A percentile compares a stretch with the other conserved stretches of the same genome.
phyloP scores from a whole-genome alignment of 2,329 filamentous ascomycete species.

The Aspergillus felis region DNA sequence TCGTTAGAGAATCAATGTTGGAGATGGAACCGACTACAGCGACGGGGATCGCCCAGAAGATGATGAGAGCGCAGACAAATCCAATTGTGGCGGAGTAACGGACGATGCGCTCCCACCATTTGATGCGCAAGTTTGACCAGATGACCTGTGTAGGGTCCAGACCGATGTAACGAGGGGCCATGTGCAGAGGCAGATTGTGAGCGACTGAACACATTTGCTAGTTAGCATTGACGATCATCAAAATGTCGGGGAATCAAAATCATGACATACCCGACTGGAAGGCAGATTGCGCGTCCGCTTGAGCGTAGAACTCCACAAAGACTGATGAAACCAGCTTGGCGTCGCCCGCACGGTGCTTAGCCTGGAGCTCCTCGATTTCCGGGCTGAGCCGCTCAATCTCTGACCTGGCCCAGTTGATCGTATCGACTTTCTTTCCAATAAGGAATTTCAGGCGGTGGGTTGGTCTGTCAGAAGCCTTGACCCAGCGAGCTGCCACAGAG shows the following conservation, averaged over 20 bases:
- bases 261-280: slow-evolving; percentile 60
- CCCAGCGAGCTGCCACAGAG: slow-evolving; percentile 68
- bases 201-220: slow-evolving; percentile 49
- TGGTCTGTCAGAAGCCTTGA: slow-evolving; percentile 69
- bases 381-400: slow-evolving; percentile 74
- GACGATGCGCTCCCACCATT: slow-evolving; percentile 80
- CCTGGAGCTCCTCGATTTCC: slow-evolving; percentile 65
- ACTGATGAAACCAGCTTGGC: slow-evolving; percentile 68
- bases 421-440: slow-evolving; percentile 86
- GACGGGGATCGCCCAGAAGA: slow-evolving; percentile 81
- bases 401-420: slow-evolving; percentile 80
- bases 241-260: background rate
- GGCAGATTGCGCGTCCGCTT: slow-evolving; percentile 79
- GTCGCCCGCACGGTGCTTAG: slow-evolving; percentile 61
- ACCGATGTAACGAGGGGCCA: slow-evolving; percentile 81
- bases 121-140: slow-evolving; percentile 79
- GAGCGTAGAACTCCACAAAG: slow-evolving; percentile 84
- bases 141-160: slow-evolving; percentile 77
- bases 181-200: slow-evolving; percentile 81
- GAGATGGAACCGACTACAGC: slow-evolving; percentile 80
- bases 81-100: slow-evolving; percentile 64
- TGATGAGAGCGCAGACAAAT: slow-evolving; percentile 72
- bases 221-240: background rate
- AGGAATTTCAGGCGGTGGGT: slow-evolving; percentile 69
- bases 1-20: slow-evolving; percentile 68